These are phyloP conservation scores for Tricholoma sp. DNA, from an alignment of 768 basidiomycete species.

Conservation along the genomic window DNA sequence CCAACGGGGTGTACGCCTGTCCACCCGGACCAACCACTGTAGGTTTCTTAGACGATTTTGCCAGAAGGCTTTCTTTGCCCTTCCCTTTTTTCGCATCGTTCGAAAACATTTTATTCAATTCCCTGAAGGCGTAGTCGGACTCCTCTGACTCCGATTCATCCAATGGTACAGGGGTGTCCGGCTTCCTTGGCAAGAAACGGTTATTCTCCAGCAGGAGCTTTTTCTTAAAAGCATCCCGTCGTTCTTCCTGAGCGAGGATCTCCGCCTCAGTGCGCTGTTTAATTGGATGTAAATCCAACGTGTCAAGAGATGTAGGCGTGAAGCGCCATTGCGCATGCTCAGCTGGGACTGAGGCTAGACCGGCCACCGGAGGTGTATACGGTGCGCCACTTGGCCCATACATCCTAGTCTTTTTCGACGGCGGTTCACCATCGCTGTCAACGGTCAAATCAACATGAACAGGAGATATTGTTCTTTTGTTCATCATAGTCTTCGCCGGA, in stretches of 20 bases:
- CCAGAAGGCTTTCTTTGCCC: slow-evolving; percentile 16
- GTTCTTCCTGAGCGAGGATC: slow-evolving; percentile 19
- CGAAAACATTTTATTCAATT: slow-evolving; percentile 45
- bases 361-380: background rate
- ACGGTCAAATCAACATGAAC: slow-evolving; percentile 45
- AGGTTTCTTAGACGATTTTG: slow-evolving; percentile 27
- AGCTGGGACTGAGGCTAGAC: slow-evolving; percentile 16
- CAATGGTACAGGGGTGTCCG: slow-evolving; percentile 13
- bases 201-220: slow-evolving; percentile 46
- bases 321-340: slow-evolving; percentile 46
- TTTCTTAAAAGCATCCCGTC: slow-evolving; percentile 42
- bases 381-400: slow-evolving; percentile 1
- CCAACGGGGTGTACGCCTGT: slow-evolving; percentile 68
- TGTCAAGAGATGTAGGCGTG: slow-evolving; percentile 27
- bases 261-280: slow-evolving; percentile 14
- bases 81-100: slow-evolving; percentile 33
- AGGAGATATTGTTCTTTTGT: slow-evolving; percentile 12
- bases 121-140: slow-evolving; percentile 42
- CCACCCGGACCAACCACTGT: slow-evolving; percentile 63
- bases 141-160: slow-evolving; percentile 27
- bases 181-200: slow-evolving; percentile 23
- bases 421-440: slow-evolving; percentile 29
- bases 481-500: slow-evolving; percentile 6
- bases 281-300: slow-evolving; percentile 10
- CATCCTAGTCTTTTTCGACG: slow-evolving; percentile 26